phyloP scores from a whole-genome alignment of 2,329 filamentous ascomycete genomes.

The Alternaria conjuncta region DNA sequence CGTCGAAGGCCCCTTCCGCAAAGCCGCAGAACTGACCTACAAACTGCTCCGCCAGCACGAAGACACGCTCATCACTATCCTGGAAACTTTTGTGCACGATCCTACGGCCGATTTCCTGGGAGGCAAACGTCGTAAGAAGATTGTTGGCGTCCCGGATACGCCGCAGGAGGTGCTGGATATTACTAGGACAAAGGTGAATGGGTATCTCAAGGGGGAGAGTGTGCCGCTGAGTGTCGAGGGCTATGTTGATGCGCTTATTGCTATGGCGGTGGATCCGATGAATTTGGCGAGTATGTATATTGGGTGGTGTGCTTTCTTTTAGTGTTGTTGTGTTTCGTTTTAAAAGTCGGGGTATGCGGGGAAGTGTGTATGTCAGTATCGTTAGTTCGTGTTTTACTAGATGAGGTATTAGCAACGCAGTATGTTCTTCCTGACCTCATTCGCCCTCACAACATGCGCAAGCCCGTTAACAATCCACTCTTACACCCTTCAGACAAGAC shows the following conservation, averaged over 20 bases:
- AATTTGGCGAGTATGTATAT: conserved; percentile 96
- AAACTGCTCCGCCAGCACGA: conserved; percentile 85
- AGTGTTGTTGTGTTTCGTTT: conserved; percentile 5
- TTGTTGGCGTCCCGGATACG: conserved; percentile 66
- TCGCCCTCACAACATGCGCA: no score
- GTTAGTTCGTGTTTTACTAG: background rate
- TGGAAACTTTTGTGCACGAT: conserved; percentile 97
- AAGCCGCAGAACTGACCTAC: conserved; percentile 88
- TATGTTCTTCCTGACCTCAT: background rate
- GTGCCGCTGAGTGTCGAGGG: conserved; percentile 95
- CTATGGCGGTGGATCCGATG: conserved; percentile 78
- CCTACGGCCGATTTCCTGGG: conserved; percentile 90
- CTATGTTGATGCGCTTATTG: conserved; percentile 94
- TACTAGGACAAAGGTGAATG: conserved; percentile 85
- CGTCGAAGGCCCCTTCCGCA: conserved; percentile 88
- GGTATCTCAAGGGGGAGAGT: conserved; percentile 82
- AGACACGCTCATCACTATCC: conserved; percentile 94
- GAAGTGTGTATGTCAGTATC: background rate
- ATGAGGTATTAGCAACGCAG: background rate
- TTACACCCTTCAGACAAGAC: background rate
- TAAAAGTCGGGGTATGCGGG: background rate
- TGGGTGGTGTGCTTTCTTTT: conserved; percentile 82
- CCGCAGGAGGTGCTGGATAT: conserved; percentile 85
- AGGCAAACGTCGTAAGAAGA: conserved; percentile 66
- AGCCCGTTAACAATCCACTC: no score